Base-by-base conservation (phyloP, 2,329 filamentous ascomycete genomes). In the Zymoseptoria brevis region DNA sequence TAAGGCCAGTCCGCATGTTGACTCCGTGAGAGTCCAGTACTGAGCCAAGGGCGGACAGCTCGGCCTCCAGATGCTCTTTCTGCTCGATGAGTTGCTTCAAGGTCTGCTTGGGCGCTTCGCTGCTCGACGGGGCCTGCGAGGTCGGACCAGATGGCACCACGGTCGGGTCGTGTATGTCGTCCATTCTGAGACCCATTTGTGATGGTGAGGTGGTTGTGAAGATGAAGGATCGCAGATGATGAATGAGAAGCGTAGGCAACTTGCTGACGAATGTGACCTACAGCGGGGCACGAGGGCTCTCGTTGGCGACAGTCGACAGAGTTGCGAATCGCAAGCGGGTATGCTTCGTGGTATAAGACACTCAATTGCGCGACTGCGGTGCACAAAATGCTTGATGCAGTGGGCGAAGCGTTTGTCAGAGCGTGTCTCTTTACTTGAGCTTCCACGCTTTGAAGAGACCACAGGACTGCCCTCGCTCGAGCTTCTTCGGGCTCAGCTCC, bases 11-110 rank as follows among this genome's bases (percentile, higher is more conserved):
- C 68, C 87, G 87, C 94, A 99, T 99, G 69, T 88, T 87, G 56
- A 96, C 93, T 51, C 88, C 86, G 79, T 97, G 93, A 92, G 91
- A 94, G 65, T 91, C 89, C n/a, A 99, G 82, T 13, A 97, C 90
- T 56, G 86, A 82, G 61, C 92, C 86, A 8, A 97, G 80, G 13
- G 91, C 89, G 67, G 87, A 89, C 61, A 99, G 81, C 76, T 99
- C 93, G 53, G 84, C 85, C 76, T 99, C 94, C 51, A 96, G 77
- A 58, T 84, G 82, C 66, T 93, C 87, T 74, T 96, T 97, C 76
- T 90, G 88, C 35, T 82, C 82, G 71, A 94, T 89, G 55, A 97
- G 83, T 76, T 96, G 87, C 50, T 82, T 77, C 71, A 96, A 84
- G 54, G 89, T 87, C 62, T 87, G 81, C 64, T 68, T 65, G 57